Percentiles rank a stretch among this genome's conserved stretches.
Evolutionary conservation across 2,329 filamentous ascomycete genomes (phyloP).

Genomic region (Metarhizium brunneum): DNA sequence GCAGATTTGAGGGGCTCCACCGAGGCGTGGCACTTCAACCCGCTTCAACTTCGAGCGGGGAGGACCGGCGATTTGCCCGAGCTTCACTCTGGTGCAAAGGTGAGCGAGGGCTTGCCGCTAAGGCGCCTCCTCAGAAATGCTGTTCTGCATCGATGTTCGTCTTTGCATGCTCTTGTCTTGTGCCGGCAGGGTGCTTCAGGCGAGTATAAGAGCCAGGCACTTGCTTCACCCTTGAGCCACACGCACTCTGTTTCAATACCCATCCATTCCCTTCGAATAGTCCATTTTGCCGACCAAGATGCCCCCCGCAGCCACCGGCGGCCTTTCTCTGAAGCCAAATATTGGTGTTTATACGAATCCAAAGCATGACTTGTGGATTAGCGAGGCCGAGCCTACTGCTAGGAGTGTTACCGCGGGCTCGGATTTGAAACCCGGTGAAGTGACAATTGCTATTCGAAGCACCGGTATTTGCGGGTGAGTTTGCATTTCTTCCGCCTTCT

Average conservation of each 20-base stretch:
- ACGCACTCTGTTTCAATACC: background rate
- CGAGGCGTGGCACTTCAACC: background rate
- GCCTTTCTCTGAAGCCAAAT: conserved; percentile 59
- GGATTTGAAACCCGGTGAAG: conserved; percentile 68
- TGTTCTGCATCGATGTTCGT: background rate
- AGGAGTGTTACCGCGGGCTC: conserved; percentile 63
- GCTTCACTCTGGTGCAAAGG: background rate
- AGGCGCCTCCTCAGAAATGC: background rate
- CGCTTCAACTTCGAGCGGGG: background rate
- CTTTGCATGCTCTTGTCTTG: background rate
- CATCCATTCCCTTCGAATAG: background rate
- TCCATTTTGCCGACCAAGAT: background rate
- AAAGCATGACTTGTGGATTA: conserved; percentile 83
- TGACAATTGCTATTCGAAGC: conserved; percentile 81
- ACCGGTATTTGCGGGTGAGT: conserved; percentile 89
- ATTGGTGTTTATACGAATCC: conserved; percentile 97
- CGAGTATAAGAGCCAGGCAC: background rate
- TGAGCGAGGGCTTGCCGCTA: background rate
- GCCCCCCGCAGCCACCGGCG: conserved; percentile 1
- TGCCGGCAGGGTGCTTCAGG: background rate
- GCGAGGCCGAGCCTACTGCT: conserved; percentile 63
- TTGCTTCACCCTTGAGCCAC: background rate
- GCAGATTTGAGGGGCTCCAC: too few species aligned
- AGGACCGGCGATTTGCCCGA: background rate
- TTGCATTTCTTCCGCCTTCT: background rate